phyloP scores from a whole-genome alignment of 225 moss, liverwort and hornwort genomes.

The Bryoerythrophyllum caledonicum region DNA sequence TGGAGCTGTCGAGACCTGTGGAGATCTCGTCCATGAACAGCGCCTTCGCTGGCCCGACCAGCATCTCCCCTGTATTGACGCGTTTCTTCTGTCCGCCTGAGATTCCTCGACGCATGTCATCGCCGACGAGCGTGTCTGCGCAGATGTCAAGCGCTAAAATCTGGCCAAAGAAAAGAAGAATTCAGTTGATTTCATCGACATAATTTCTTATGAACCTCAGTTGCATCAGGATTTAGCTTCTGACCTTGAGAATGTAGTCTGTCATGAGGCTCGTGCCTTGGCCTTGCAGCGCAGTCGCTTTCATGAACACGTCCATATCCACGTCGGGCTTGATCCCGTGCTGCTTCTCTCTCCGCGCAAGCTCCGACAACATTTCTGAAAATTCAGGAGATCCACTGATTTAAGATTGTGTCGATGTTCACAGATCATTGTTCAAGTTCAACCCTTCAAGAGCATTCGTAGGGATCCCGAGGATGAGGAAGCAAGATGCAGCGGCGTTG shows the following conservation, averaged over 20 bases:
- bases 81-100: conserved; percentile 63
- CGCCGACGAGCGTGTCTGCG: conserved; percentile 54
- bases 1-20: conserved; percentile 79
- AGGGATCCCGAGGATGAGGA: too few species aligned
- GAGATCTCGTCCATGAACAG: conserved; percentile 95
- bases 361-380: conserved; percentile 70
- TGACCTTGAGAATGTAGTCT: conserved; percentile 57
- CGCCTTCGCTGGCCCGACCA: conserved; percentile 82
- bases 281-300: conserved; percentile 57
- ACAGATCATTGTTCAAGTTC: background rate
- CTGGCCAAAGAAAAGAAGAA: background rate
- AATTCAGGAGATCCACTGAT: too few species aligned
- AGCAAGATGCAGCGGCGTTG: too few species aligned
- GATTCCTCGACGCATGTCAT: conserved; percentile 59
- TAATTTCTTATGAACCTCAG: too few species aligned
- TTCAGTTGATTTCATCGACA: background rate
- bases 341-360: conserved; percentile 70
- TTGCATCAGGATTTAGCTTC: too few species aligned
- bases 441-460: background rate
- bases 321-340: conserved; percentile 70
- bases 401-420: background rate
- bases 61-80: conserved; percentile 65
- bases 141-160: conserved; percentile 52
- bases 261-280: conserved; percentile 58
- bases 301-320: conserved; percentile 88